Evolutionary conservation across 2,329 filamentous ascomycete species (phyloP).

Genomic region (Fusarium sp.): DNA sequence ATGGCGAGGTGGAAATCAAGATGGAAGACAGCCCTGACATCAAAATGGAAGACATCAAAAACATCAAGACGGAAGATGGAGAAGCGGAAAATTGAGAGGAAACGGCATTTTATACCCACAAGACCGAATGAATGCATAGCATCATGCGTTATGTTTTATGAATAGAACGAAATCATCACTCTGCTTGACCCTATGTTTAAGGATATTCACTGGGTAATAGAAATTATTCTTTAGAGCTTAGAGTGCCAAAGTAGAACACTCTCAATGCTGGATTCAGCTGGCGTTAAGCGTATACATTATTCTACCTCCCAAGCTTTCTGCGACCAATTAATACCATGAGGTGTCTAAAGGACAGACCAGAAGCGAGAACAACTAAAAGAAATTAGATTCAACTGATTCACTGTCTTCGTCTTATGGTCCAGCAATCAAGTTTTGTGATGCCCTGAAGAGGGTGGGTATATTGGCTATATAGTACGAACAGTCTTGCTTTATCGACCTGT

Average conservation of each 20-base stretch:
- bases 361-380: neutral
- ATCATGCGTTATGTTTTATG: neutral
- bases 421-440: neutral
- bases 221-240: neutral
- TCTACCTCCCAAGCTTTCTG: neutral
- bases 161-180: neutral
- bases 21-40: neutral
- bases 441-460: neutral
- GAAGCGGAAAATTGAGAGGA: neutral
- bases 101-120: neutral
- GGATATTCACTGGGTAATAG: neutral
- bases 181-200: neutral
- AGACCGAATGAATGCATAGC: neutral
- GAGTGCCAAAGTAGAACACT: neutral
- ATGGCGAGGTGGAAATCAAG: neutral
- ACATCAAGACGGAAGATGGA: neutral
- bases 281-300: neutral
- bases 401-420: neutral
- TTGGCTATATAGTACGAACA: neutral
- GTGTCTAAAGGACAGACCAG: neutral
- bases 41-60: no score
- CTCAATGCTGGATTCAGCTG: neutral
- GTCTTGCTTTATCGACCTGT: constrained; percentile 59
- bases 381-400: neutral
- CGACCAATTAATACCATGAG: neutral